phyloP scores from a whole-genome alignment of 495 filamentous ascomycete species.

The Penicillium lividum region DNA sequence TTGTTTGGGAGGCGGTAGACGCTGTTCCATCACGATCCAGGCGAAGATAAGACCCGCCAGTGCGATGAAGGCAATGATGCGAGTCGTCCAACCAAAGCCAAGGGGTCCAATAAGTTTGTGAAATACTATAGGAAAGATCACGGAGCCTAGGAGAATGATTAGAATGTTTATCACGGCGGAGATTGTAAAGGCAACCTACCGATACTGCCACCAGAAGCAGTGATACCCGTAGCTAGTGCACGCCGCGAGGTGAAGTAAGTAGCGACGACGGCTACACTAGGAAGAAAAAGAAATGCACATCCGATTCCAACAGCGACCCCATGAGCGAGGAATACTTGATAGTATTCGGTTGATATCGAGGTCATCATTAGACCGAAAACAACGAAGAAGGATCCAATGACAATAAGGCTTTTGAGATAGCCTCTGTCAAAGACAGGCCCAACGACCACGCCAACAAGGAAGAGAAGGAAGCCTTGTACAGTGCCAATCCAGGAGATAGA shows the following conservation, averaged over 20 bases:
- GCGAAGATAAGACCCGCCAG: constrained; percentile 44
- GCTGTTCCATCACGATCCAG: constrained; percentile 33
- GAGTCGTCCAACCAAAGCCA: constrained; percentile 56
- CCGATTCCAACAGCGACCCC: constrained; percentile 46
- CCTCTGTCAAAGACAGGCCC: constrained; percentile 50
- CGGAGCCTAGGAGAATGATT: constrained; percentile 36
- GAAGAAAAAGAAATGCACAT: constrained; percentile 40
- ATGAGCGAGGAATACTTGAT: constrained; percentile 41
- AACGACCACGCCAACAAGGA: constrained; percentile 39
- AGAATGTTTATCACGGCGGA: not conserved
- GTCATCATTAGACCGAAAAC: constrained; percentile 54
- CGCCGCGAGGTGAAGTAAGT: constrained; percentile 43
- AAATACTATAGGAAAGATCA: constrained; percentile 57
- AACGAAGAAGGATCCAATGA: constrained; percentile 30
- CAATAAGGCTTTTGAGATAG: constrained; percentile 36
- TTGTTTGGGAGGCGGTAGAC: constrained; percentile 20
- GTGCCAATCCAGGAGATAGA: constrained; percentile 51
- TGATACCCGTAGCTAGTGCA: constrained; percentile 49
- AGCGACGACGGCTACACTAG: constrained; percentile 42
- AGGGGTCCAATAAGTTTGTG: constrained; percentile 46
- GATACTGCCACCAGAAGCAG: constrained; percentile 42
- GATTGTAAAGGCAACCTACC: constrained; percentile 18
- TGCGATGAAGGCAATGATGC: constrained; percentile 54
- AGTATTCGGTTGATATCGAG: constrained; percentile 42
- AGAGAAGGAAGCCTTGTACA: constrained; percentile 43